These are phyloP conservation scores for Rhodofomes roseus DNA, from an alignment of 1,284 basidiomycete species.

Conservation along the genomic window DNA sequence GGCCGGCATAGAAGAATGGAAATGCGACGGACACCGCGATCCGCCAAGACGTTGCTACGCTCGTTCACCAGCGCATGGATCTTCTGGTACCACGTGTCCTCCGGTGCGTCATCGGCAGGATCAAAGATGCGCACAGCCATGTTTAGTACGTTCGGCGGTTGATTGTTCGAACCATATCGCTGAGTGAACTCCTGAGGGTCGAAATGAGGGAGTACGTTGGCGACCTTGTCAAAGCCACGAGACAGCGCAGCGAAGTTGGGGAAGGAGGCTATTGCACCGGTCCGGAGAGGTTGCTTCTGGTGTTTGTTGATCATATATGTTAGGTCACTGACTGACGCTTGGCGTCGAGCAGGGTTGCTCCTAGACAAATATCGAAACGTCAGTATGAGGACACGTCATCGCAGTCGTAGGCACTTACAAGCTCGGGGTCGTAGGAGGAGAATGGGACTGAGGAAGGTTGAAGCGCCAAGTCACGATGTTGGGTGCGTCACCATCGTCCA, in stretches of 20 bases:
- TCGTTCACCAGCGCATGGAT: conserved; percentile 77
- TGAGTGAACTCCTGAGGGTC: conserved; percentile 68
- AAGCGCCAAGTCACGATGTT: conserved; percentile 89
- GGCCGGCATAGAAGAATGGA: conserved; percentile 91
- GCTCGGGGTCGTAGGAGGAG: conserved; percentile 82
- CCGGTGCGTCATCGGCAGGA: conserved; percentile 71
- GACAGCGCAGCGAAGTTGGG: conserved; percentile 69
- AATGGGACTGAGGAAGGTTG: conserved; percentile 83
- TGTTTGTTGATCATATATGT: conserved; percentile 84
- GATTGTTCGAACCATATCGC: conserved; percentile 68
- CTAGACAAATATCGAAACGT: conserved; percentile 21
- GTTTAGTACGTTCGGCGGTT: conserved; percentile 91
- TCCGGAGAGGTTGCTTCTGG: conserved; percentile 84
- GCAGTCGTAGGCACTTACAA: conserved; percentile 48
- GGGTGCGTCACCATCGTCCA: conserved; percentile 78
- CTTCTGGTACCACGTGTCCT: conserved; percentile 76
- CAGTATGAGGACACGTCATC: conserved; percentile 14
- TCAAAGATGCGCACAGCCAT: conserved; percentile 86
- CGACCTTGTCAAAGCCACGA: conserved; percentile 72
- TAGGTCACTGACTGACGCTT: conserved; percentile 91
- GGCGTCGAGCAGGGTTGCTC: conserved; percentile 44
- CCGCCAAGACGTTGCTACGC: conserved; percentile 58
- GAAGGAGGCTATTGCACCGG: conserved; percentile 89
- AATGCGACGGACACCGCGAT: conserved; percentile 86
- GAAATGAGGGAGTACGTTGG: conserved; percentile 67